Evolutionary conservation across 257 asterid genomes (phyloP).

Genomic region (Verbena officinalis): DNA sequence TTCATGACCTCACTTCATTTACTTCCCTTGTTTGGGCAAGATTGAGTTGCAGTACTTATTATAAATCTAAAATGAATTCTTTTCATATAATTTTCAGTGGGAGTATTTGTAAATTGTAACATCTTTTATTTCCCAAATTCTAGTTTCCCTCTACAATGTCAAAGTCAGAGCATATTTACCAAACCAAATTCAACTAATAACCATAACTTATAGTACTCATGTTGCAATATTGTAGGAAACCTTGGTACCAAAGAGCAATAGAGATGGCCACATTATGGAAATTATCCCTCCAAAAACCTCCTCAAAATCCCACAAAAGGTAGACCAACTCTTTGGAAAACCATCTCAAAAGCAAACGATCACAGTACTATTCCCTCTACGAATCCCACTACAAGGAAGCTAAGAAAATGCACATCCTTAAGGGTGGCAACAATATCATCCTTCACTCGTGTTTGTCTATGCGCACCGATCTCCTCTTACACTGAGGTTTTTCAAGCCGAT

Average conservation of each 20-base stretch:
- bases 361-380: slow-evolving; percentile 21
- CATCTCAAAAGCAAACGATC: slow-evolving; percentile 48
- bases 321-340: slow-evolving; percentile 57
- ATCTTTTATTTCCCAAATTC: no score
- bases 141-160: no score
- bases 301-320: slow-evolving; percentile 46
- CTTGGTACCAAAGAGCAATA: slow-evolving; percentile 91
- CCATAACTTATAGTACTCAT: no score
- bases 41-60: no score
- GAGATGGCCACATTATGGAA: slow-evolving; percentile 80
- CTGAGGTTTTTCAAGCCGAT: slow-evolving; percentile 73
- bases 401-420: slow-evolving; percentile 75
- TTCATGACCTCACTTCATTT: no score
- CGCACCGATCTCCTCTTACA: slow-evolving; percentile 81
- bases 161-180: no score
- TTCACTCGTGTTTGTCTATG: slow-evolving; percentile 83
- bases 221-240: slow-evolving; percentile 54
- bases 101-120: no score
- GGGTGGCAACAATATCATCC: slow-evolving; percentile 71
- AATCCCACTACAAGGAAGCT: slow-evolving; percentile 47
- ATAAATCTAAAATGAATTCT: no score
- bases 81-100: no score
- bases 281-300: slow-evolving; percentile 46
- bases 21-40: no score
- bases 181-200: no score